phyloP scores from a whole-genome alignment of 2,329 filamentous ascomycete species.

The Raffaelea deltoideospora region DNA sequence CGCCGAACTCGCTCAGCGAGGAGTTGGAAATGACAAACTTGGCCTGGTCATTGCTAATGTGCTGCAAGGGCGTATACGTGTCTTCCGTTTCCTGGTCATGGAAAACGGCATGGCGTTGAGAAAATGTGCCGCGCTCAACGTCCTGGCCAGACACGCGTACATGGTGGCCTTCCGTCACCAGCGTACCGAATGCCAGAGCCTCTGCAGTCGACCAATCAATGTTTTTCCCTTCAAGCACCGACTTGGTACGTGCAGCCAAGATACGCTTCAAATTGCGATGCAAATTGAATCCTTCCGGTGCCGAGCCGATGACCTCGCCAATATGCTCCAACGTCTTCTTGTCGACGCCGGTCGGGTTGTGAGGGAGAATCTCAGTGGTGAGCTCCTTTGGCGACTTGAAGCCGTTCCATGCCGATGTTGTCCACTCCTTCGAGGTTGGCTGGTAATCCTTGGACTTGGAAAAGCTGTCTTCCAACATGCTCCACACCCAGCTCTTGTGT shows the following conservation, averaged over 20 bases:
- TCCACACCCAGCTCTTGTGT: slow-evolving; percentile 99
- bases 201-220: slow-evolving; percentile 98
- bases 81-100: slow-evolving; percentile 93
- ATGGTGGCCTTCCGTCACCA: slow-evolving; percentile 88
- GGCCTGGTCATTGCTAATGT: slow-evolving; percentile 81
- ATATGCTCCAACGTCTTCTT: slow-evolving; percentile 63
- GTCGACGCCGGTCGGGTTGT: slow-evolving; percentile 74
- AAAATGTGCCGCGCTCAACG: slow-evolving; percentile 98
- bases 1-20: slow-evolving; percentile 55
- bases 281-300: slow-evolving; percentile 72
- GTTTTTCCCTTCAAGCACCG: slow-evolving; percentile 76
- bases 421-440: slow-evolving; percentile 93
- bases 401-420: slow-evolving; percentile 96
- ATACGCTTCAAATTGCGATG: slow-evolving; percentile 98
- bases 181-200: slow-evolving; percentile 82
- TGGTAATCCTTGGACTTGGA: slow-evolving; percentile 95
- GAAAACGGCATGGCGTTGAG: slow-evolving; percentile 90
- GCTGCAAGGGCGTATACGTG: slow-evolving; percentile 83
- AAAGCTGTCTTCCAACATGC: slow-evolving; percentile 97
- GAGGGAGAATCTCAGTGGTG: slow-evolving; percentile 82
- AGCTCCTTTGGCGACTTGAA: slow-evolving; percentile 99
- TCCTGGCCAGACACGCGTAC: slow-evolving; percentile 97
- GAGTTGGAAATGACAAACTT: slow-evolving; percentile 97
- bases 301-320: slow-evolving; percentile 60
- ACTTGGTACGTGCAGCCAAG: slow-evolving; percentile 76